A percentile compares a stretch with the other conserved stretches of the same genome.
Conservation (phyloP, 1,139 yeast genomes). For the Spathaspora jeffriesii region DNA sequence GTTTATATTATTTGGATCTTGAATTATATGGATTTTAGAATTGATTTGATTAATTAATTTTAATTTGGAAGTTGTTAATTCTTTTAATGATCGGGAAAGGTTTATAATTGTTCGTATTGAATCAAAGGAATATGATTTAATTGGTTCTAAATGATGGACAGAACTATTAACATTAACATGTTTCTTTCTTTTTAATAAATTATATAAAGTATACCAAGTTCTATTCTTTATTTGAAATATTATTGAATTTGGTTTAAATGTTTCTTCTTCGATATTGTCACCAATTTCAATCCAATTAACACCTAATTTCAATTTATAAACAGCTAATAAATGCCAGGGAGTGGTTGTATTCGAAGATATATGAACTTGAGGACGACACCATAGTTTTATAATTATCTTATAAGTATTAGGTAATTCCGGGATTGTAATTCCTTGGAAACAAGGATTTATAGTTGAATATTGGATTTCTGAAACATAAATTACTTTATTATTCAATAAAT, state of each 20-base stretch:
- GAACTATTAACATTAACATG: background rate
- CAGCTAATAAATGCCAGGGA: conserved; percentile 23
- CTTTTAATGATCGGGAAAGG: conserved; percentile 30
- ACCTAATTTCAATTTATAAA: conserved; percentile 21
- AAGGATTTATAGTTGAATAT: conserved; percentile 25
- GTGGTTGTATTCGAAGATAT: conserved; percentile 5
- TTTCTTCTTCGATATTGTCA: conserved; percentile 16
- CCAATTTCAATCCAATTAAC: conserved; percentile 17
- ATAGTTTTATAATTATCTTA: conserved; percentile 23
- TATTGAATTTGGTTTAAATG: conserved; percentile 25
- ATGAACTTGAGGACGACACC: conserved; percentile 16
- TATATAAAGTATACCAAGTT: conserved; percentile 21
- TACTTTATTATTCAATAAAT: conserved; percentile 18
- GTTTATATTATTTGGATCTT: conserved; percentile 13
- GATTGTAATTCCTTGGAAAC: conserved; percentile 27
- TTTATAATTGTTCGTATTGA: conserved; percentile 33
- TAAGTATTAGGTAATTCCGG: conserved; percentile 21
- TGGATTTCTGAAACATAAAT: conserved; percentile 40
- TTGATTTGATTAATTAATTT: conserved; percentile 18
- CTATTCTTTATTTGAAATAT: conserved; percentile 22
- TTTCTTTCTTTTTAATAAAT: conserved; percentile 7
- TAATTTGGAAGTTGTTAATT: conserved; percentile 23
- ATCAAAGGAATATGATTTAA: conserved; percentile 35
- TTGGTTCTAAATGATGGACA: conserved; percentile 6
- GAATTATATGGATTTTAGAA: conserved; percentile 13